Conservation (phyloP, 169 alveolate genomes). For the Plasmodium relictum region DNA sequence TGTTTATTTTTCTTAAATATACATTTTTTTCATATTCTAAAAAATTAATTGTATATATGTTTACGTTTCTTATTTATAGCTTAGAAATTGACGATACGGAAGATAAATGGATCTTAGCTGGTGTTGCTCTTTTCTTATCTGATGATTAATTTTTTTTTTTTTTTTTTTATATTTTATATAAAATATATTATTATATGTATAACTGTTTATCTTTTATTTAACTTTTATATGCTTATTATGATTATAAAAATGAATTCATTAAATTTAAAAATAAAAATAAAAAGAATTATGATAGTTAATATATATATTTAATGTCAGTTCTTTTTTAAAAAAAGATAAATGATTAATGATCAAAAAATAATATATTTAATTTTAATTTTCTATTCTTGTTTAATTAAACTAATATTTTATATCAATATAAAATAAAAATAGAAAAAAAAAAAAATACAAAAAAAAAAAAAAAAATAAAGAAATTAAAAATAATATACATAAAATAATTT, state of each 20-base stretch:
- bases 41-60: background rate
- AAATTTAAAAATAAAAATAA: too few relatives aligned
- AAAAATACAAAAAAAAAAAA: background rate
- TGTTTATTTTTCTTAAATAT: background rate
- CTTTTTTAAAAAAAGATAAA: too few relatives aligned
- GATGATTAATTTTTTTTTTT: constrained; percentile 85
- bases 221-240: too few relatives aligned
- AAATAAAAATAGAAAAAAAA: background rate
- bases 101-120: constrained; percentile 94
- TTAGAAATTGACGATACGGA: constrained; percentile 84
- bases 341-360: too few relatives aligned
- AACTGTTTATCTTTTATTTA: too few relatives aligned
- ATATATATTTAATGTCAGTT: too few relatives aligned
- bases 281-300: too few relatives aligned
- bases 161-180: background rate
- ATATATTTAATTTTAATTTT: too few relatives aligned
- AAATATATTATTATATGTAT: background rate
- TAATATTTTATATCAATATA: background rate
- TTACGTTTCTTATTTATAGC: constrained; percentile 8
- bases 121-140: constrained; percentile 93
- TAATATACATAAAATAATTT: background rate
- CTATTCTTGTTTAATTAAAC: background rate
- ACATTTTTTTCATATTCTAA: too few relatives aligned
- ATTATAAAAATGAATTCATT: too few relatives aligned
- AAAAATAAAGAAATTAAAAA: background rate